Percentiles rank a stretch among this genome's conserved stretches.
Evolutionary conservation across 106 monocot species (phyloP).

Genomic region (Xerophyta viscosa): DNA sequence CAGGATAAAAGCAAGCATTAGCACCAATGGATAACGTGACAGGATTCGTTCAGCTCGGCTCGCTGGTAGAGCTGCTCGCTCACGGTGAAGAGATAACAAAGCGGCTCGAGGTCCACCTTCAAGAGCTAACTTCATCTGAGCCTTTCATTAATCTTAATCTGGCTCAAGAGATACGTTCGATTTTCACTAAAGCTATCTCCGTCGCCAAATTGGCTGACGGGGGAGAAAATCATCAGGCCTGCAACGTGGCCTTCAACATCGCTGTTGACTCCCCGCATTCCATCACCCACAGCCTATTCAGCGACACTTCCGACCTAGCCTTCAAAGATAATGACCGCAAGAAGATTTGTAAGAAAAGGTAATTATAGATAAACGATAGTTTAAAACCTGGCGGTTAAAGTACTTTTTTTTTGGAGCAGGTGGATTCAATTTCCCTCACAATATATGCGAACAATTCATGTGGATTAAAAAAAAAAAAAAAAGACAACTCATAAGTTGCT

Average conservation of each 20-base stretch:
- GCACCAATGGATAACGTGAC: conserved; percentile 6
- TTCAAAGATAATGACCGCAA: conserved; percentile 11
- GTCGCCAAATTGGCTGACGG: conserved; percentile 4
- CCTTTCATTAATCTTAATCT: conserved; percentile 1
- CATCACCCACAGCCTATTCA: conserved; percentile 5
- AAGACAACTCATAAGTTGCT: conserved; percentile 2
- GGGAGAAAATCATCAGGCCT: neutral
- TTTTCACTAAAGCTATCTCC: conserved; percentile 10
- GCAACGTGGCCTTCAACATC: too few species aligned
- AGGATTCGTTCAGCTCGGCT: neutral
- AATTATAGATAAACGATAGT: too few species aligned
- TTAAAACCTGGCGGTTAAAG: too few species aligned
- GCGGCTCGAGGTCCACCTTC: conserved; percentile 14
- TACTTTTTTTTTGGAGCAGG: too few species aligned
- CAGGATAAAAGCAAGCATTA: too few species aligned
- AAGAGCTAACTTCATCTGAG: neutral
- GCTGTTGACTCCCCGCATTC: conserved; percentile 14
- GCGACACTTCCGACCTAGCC: conserved; percentile 2
- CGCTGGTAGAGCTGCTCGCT: conserved; percentile 12
- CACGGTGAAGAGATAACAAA: conserved; percentile 6
- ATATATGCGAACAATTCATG: too few species aligned
- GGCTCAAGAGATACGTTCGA: conserved; percentile 7
- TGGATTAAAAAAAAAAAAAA: too few species aligned
- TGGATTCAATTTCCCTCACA: too few species aligned
- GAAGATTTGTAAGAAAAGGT: too few species aligned